Conservation (phyloP, 495 filamentous ascomycete species). For the Pseudevernia furfuracea region DNA sequence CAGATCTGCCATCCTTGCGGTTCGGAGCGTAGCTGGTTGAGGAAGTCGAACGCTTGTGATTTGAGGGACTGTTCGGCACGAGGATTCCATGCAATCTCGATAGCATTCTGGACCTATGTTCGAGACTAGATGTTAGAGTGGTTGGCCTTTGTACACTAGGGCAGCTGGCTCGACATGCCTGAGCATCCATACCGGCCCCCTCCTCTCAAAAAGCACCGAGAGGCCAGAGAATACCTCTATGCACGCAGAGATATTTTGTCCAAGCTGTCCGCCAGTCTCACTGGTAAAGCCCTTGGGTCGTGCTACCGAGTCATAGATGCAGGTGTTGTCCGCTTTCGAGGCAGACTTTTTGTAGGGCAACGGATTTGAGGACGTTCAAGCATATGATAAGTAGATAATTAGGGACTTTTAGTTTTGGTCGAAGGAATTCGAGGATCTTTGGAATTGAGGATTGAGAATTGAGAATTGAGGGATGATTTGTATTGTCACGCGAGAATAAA, state of each 20-base stretch:
- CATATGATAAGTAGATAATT: neutral
- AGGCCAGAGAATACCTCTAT: neutral
- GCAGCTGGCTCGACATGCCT: conserved; percentile 13
- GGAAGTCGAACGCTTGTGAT: conserved; percentile 77
- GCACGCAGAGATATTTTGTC: neutral
- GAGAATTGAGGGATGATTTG: neutral
- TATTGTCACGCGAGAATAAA: neutral
- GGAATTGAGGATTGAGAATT: neutral
- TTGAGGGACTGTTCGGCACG: conserved; percentile 65
- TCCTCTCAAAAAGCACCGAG: neutral
- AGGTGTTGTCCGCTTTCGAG: conserved; percentile 8
- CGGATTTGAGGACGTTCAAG: neutral
- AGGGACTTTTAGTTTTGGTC: no score
- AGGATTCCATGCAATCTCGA: conserved; percentile 82
- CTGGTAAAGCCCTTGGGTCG: neutral
- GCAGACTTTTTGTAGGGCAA: conserved; percentile 7
- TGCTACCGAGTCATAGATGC: conserved; percentile 23
- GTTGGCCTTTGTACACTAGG: neutral
- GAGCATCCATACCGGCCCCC: conserved; percentile 12
- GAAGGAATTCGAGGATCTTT: no score
- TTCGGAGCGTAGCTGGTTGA: conserved; percentile 71
- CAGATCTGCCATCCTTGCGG: conserved; percentile 80
- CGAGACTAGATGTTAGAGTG: conserved; percentile 3
- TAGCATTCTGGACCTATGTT: conserved; percentile 75
- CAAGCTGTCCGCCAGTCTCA: conserved; percentile 2